Evolutionary conservation across 2,329 filamentous ascomycete species (phyloP).

Genomic region (Dactylellina drechsleri): DNA sequence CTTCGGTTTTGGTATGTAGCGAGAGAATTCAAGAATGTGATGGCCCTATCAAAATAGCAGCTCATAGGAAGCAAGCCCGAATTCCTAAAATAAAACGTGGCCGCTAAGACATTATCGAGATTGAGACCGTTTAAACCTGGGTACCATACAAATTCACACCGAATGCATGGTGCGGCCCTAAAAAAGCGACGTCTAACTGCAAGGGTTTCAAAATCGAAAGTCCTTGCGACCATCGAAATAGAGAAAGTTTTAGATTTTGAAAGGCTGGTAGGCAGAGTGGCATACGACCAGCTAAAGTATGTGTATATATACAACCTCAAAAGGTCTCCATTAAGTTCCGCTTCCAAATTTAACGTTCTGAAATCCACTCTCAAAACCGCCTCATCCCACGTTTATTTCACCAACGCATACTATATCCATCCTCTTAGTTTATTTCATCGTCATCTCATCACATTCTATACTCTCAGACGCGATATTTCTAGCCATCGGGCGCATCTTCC

Average conservation of each 20-base stretch:
- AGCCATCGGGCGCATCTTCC: background rate
- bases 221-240: conserved; percentile 15
- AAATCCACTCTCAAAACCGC: too few species aligned
- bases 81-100: background rate
- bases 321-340: too few species aligned
- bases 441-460: too few species aligned
- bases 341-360: too few species aligned
- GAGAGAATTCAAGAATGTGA: conserved; percentile 38
- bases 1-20: conserved; percentile 16
- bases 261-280: too few species aligned
- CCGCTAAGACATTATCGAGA: background rate
- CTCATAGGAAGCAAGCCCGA: background rate
- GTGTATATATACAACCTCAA: too few species aligned
- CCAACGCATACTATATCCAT: too few species aligned
- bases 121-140: conserved; percentile 4
- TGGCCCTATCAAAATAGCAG: conserved; percentile 9
- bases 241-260: background rate
- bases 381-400: too few species aligned
- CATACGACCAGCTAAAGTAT: too few species aligned
- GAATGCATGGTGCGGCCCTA: background rate
- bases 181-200: conserved; percentile 28
- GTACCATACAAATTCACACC: background rate
- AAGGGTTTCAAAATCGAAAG: conserved; percentile 6
- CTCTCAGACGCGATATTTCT: too few species aligned
- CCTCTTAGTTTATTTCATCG: too few species aligned